Conservation (phyloP, 148 eudicot genomes). For the Linanthus parryae region DNA sequence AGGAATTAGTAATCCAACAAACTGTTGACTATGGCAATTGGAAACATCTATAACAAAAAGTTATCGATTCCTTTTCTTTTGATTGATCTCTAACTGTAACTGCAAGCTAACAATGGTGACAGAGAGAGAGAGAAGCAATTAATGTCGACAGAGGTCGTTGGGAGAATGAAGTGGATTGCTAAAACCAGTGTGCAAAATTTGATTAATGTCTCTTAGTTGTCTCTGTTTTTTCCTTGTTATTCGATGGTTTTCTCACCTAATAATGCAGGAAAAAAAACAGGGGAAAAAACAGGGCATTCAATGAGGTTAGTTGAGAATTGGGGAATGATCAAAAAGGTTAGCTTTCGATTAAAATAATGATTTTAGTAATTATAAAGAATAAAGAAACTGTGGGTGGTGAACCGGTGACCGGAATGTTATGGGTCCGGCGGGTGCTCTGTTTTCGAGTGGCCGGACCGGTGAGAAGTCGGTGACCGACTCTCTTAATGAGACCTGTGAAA, state of each 20-base stretch:
- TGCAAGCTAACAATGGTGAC: no score
- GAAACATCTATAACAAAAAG: no score
- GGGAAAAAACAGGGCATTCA: slow-evolving; percentile 19
- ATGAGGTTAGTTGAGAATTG: slow-evolving; percentile 57
- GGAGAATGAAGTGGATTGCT: not conserved
- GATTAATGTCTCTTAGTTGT: not conserved
- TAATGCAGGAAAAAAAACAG: slow-evolving; percentile 41
- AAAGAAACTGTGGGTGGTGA: not conserved
- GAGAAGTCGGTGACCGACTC: no score
- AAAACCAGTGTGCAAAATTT: not conserved
- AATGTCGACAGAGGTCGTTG: not conserved
- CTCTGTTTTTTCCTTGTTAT: not conserved
- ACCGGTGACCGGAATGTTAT: not conserved
- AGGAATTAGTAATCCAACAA: no score
- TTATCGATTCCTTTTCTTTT: no score
- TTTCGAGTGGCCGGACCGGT: not conserved
- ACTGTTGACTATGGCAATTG: no score
- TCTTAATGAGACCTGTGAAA: no score
- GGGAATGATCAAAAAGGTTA: no score
- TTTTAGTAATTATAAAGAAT: not conserved
- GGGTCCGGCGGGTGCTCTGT: not conserved
- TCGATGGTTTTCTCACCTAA: slow-evolving; percentile 32
- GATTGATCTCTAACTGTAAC: no score
- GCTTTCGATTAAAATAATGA: not conserved
- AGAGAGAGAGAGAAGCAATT: slow-evolving; percentile 50